Conservation (phyloP, 176 grass and related monocot genomes). For the Aechmea fasciata region DNA sequence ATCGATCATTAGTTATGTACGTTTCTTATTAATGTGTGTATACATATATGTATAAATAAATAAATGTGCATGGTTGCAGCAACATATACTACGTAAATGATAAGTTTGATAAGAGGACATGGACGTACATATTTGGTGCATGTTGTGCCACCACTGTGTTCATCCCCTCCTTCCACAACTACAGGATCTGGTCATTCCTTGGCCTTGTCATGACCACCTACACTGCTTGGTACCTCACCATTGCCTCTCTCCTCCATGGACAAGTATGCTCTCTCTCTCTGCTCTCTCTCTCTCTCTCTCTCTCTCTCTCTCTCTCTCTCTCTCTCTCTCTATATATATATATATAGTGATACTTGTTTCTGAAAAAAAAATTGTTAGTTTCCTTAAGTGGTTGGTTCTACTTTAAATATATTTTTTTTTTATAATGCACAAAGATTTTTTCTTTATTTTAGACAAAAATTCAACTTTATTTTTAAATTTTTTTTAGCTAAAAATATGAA, state of each 20-base stretch:
- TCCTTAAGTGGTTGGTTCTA: background rate
- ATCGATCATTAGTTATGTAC: background rate
- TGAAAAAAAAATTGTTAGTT: too few species aligned
- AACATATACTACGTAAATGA: conserved; percentile 99
- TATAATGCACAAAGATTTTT: too few species aligned
- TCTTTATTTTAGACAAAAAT: too few species aligned
- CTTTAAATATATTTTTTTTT: background rate
- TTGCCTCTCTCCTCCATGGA: conserved; percentile 82
- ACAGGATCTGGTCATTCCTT: conserved; percentile 95
- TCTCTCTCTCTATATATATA: too few species aligned
- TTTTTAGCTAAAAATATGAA: too few species aligned
- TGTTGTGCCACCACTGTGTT: conserved; percentile 99
- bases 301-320: too few species aligned
- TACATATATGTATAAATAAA: too few species aligned
- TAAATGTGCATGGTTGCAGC: conserved; percentile 31
- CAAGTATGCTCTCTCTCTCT: conserved; percentile 39
- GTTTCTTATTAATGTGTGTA: background rate
- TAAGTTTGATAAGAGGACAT: conserved; percentile 95
- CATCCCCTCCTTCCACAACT: conserved; percentile 99
- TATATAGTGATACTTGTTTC: background rate
- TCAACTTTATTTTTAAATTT: too few species aligned
- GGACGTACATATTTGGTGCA: conserved; percentile 98
- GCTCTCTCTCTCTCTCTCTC: background rate
- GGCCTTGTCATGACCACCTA: conserved; percentile 99
- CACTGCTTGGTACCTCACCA: conserved; percentile 94